phyloP scores from a whole-genome alignment of 2,329 filamentous ascomycete genomes.

The Nemania sp. region DNA sequence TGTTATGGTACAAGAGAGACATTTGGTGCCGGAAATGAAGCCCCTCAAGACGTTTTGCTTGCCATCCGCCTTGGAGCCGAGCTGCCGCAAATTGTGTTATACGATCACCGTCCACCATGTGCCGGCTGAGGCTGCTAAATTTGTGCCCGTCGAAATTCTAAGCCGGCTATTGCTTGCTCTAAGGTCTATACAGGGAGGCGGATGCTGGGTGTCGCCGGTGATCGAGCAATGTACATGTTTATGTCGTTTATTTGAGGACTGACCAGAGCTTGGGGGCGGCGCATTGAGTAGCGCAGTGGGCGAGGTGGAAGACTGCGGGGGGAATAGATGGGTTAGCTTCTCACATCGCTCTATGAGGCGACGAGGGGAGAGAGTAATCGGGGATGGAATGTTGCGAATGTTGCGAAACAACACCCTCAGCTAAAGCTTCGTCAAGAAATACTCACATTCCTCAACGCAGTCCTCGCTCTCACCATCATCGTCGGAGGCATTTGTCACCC shows the following conservation, averaged over 20 bases:
- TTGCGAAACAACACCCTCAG: background rate
- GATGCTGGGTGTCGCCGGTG: constrained; percentile 36
- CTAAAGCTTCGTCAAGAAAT: background rate
- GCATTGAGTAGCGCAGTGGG: constrained; percentile 92
- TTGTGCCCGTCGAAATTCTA: constrained; percentile 30
- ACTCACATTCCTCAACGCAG: constrained; percentile 99
- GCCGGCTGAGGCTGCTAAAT: constrained; percentile 15
- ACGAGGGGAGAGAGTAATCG: too few species aligned
- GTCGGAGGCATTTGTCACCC: constrained; percentile 78
- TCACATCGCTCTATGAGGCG: background rate
- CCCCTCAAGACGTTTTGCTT: constrained; percentile 35
- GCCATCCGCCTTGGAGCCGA: constrained; percentile 36
- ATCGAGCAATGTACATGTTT: constrained; percentile 33
- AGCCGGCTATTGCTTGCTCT: constrained; percentile 40
- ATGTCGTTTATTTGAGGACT: constrained; percentile 80
- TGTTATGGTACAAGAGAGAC: constrained; percentile 50
- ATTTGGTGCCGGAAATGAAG: constrained; percentile 35
- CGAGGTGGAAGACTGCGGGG: constrained; percentile 93
- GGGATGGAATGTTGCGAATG: background rate
- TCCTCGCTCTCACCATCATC: constrained; percentile 93
- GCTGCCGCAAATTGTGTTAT: constrained; percentile 33
- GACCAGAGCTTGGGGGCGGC: constrained; percentile 97
- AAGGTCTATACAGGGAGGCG: constrained; percentile 41
- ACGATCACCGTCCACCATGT: constrained; percentile 24
- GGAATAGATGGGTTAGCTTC: constrained; percentile 8